A percentile compares a stretch with the other conserved stretches of the same genome.
These are phyloP conservation scores for Peniophora sp. DNA, from an alignment of 1,284 basidiomycete species.

Conservation along the genomic window DNA sequence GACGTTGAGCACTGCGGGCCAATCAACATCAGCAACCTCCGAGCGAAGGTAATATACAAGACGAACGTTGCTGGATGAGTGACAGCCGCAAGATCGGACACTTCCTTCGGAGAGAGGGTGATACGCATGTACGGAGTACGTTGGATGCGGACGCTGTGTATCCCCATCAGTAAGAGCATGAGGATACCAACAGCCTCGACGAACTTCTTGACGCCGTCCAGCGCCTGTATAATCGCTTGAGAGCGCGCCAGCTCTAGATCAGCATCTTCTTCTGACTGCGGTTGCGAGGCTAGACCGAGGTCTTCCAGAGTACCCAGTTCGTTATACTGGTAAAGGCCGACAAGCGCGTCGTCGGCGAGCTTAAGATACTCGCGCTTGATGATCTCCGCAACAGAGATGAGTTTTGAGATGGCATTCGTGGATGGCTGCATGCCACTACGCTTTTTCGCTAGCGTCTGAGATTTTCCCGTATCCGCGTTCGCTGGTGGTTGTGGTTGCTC, in stretches of 20 bases:
- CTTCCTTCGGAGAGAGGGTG: constrained; percentile 48
- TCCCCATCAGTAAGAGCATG: neutral
- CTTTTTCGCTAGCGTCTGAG: neutral
- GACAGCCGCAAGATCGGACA: constrained; percentile 32
- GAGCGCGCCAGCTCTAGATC: constrained; percentile 3
- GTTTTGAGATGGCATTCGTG: constrained; percentile 48
- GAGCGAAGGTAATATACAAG: neutral
- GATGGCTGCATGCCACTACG: constrained; percentile 20
- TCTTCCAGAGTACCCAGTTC: constrained; percentile 54
- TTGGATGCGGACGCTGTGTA: constrained; percentile 47
- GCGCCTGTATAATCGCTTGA: constrained; percentile 26
- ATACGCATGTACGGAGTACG: constrained; percentile 72
- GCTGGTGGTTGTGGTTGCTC: neutral
- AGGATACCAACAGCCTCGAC: constrained; percentile 17
- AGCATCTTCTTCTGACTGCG: constrained; percentile 23
- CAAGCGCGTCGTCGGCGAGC: constrained; percentile 31
- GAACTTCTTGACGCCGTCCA: constrained; percentile 52
- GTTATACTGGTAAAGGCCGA: constrained; percentile 77
- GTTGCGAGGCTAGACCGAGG: constrained; percentile 6
- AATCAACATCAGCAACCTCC: neutral
- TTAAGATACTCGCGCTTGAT: constrained; percentile 76
- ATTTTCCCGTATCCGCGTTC: constrained; percentile 4
- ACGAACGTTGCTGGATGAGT: constrained; percentile 45
- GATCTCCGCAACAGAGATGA: constrained; percentile 77
- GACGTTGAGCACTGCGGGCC: constrained; percentile 45